Evolutionary conservation across 208 protist genomes (phyloP).

Genomic region (Acanthamoeba royreba): DNA sequence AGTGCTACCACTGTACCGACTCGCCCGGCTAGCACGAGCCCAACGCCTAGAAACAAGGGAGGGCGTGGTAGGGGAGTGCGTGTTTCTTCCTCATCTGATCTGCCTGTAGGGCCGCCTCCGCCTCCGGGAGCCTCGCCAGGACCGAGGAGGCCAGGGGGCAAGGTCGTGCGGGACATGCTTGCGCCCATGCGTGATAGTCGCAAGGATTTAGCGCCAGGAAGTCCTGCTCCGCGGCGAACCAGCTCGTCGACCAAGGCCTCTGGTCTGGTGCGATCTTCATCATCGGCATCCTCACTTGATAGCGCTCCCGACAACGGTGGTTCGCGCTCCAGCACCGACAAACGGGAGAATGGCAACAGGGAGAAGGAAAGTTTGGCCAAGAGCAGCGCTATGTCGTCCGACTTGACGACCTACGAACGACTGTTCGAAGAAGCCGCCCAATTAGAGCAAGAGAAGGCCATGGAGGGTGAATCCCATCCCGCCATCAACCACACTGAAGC

Average conservation of each 20-base stretch:
- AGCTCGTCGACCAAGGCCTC: too few relatives aligned
- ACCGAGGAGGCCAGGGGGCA: too few relatives aligned
- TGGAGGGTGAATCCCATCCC: too few relatives aligned
- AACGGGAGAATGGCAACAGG: background rate
- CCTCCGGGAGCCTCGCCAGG: background rate
- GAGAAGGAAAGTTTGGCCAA: background rate
- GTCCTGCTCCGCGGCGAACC: too few relatives aligned
- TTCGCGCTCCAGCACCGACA: background rate
- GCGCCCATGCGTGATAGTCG: background rate
- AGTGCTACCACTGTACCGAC: too few relatives aligned
- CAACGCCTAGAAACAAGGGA: too few relatives aligned
- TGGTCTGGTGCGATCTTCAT: too few relatives aligned
- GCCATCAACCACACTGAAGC: too few relatives aligned
- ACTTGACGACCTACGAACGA: background rate
- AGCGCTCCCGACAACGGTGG: background rate
- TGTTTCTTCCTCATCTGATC: background rate
- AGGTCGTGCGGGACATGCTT: background rate
- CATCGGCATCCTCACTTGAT: too few relatives aligned
- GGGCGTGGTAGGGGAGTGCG: too few relatives aligned
- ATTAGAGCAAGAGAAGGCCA: background rate
- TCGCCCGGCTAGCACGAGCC: too few relatives aligned
- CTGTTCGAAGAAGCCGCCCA: background rate
- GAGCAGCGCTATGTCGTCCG: background rate
- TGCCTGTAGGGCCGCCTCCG: background rate
- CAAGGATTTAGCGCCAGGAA: background rate